These are phyloP conservation scores for Delitschia confertaspora DNA, from an alignment of 495 filamentous ascomycete genomes.

Conservation along the genomic window DNA sequence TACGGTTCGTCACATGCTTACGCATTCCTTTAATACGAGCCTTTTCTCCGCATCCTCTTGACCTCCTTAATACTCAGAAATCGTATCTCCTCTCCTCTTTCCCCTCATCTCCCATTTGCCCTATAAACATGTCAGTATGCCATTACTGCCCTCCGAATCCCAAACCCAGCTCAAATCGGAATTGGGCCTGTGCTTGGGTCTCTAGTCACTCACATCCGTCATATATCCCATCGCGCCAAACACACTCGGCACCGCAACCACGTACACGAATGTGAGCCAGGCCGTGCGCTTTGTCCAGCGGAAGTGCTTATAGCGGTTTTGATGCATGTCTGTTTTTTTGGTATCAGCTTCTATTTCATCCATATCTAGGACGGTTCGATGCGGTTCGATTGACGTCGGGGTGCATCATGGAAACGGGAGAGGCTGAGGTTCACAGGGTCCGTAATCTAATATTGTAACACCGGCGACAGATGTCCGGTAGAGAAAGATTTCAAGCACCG, in stretches of 20 bases:
- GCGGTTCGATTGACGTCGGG: too few relatives aligned
- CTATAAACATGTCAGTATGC: constrained; percentile 38
- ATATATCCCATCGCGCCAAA: constrained; percentile 62
- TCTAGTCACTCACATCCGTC: constrained; percentile 62
- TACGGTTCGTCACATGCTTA: too few relatives aligned
- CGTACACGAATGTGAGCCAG: constrained; percentile 65
- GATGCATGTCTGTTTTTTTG: constrained; percentile 62
- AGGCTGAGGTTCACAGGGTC: too few relatives aligned
- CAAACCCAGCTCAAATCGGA: neutral
- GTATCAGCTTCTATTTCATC: neutral
- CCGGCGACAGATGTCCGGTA: too few relatives aligned
- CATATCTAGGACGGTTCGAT: too few relatives aligned
- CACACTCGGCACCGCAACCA: constrained; percentile 56
- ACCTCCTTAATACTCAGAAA: constrained; percentile 58
- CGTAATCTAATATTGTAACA: too few relatives aligned
- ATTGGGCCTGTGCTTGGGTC: neutral
- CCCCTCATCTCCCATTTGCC: constrained; percentile 79
- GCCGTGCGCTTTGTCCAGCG: constrained; percentile 80
- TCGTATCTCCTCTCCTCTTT: constrained; percentile 75
- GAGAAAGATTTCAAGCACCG: too few relatives aligned
- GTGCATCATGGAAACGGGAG: neutral
- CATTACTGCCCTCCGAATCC: neutral
- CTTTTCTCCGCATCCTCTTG: too few relatives aligned
- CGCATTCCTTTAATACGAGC: too few relatives aligned
- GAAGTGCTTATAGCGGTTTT: constrained; percentile 91